Base-by-base conservation (phyloP, 1,284 basidiomycete species). In the Boletellus sp. region DNA sequence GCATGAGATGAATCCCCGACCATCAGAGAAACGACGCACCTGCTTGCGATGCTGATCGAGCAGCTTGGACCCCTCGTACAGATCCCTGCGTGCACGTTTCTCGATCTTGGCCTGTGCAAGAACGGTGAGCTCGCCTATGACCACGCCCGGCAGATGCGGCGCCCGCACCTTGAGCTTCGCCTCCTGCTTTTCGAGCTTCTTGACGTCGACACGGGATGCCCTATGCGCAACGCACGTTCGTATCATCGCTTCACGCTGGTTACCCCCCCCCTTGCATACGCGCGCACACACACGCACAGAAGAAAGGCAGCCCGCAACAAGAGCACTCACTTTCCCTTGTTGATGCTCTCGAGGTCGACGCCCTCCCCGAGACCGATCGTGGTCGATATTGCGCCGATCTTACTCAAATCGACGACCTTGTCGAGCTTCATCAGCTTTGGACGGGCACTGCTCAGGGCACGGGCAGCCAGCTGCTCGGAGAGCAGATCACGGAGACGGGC, bases 181-280 rank as follows among this genome's bases (percentile, higher is more conserved):
- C 69, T 99, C 96, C 57, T 96, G 94, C 69, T 98, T 98, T 68
- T 97, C 96, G 14, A 99, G 82, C 64, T 97, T 98, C 72, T 92
- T 94, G 53, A 99, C 82, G 73, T 99, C 96, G 47, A 99, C 96
- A 38, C 91, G 87, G 37, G 94, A 94, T 25, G 91, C 91, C 68
- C 91, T 91, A 29, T 36, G 34, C 42, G 50, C 58, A 38, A 45
- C 51, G 36, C 50, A 47, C 2, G 29, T 47, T 47, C 20, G 25
- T 26, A 55, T 52, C 53, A 29, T 22, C 20, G 17, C 27, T 27
- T 14, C 38, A 19, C 26, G 30, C n/a, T 33, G 37, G 35, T 27
- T n/a, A n/a, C n/a, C n/a, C n/a, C n/a, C n/a, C 29, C 50, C 41
- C 32, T 16, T 47, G 29, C 47, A 10, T 44, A 27, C 29, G 40